Base-by-base conservation (phyloP, 2,329 filamentous ascomycete genomes). In the Xylaria sp. region DNA sequence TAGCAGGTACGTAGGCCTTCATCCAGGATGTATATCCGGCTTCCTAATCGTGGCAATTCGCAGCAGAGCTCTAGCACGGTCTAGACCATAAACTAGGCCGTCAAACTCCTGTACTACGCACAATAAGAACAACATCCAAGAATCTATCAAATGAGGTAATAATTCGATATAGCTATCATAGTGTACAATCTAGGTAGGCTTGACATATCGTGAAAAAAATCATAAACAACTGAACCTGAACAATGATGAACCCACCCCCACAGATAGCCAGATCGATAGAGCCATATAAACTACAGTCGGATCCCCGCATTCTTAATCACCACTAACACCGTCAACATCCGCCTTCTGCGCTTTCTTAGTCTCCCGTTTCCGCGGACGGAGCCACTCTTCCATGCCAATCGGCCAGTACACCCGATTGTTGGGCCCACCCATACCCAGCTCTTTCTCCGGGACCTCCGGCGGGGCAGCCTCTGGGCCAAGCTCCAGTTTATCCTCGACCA, bases 331-430 rank as follows among this genome's bases (percentile, higher is more conserved):
- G 12, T 72, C 72, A 12, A 70, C 73, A 33, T 62, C 70, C 10
- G 57, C 75, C 57, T 73, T 79, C 63, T 79, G 82, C 76, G 80
- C 86, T 80, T 82, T 90, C 75, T 88, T 90, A 25, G 88, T 79
- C 71, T 91, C 87, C 66, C 89, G 87, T 82, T 97, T 98, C 80
- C 88, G 90, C 0, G 94, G 94, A 64, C 90, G 86, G 25, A 98
- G 82, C 94, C 94, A 98, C 70, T 97, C 92, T 78, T 97, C 94
- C 89, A 94, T 94, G 0, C 93, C 93, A 0, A 89, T 85, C 0
- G 94, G 94, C 94, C 95, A 98, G 78, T 97, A 98, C 0, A 98
- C 95, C 51, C 94, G 85, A 58, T 90, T 85, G 31, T 95, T 86
- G 0, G 91, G 88, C 0, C 95, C 95, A 48, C 95, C 95, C 94